Percentiles rank a stretch among this genome's conserved stretches.
phyloP scores from a whole-genome alignment of 805 yeast species.

The Scheffersomyces spartinae region DNA sequence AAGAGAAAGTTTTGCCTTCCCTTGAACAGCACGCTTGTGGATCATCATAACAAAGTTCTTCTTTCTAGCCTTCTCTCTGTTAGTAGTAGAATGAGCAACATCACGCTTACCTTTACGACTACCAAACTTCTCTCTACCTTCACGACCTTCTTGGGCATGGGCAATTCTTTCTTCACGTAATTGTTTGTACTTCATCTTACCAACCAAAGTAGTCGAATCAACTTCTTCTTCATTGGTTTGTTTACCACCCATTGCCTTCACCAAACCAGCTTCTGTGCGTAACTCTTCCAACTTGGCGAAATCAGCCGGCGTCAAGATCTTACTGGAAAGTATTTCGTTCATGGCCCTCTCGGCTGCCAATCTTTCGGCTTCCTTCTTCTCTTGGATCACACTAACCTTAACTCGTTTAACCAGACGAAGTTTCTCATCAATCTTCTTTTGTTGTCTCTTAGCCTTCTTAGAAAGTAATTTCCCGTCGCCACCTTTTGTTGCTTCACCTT shows the following conservation, averaged over 20 bases:
- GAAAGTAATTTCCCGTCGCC: too few relatives aligned
- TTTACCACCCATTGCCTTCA: conserved; percentile 55
- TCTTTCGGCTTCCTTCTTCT: conserved; percentile 30
- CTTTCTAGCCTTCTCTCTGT: conserved; percentile 92
- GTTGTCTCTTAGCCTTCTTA: conserved; percentile 22
- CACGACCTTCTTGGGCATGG: conserved; percentile 80
- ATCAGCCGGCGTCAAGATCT: conserved; percentile 93
- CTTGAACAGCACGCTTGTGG: conserved; percentile 89
- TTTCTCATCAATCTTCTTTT: too few relatives aligned
- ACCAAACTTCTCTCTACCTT: conserved; percentile 84
- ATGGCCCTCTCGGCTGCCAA: conserved; percentile 15
- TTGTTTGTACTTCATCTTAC: conserved; percentile 74
- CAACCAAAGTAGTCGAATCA: conserved; percentile 67
- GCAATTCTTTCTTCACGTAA: conserved; percentile 85
- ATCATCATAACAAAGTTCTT: conserved; percentile 99
- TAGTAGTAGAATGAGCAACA: conserved; percentile 81
- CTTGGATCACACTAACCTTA: too few relatives aligned
- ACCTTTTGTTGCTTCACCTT: conserved; percentile 5
- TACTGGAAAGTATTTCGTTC: conserved; percentile 53
- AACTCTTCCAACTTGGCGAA: conserved; percentile 91
- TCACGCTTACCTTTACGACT: conserved; percentile 73
- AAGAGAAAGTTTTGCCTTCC: conserved; percentile 81
- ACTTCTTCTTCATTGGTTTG: conserved; percentile 70
- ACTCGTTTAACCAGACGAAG: too few relatives aligned
- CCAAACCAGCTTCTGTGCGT: conserved; percentile 73